phyloP scores from a whole-genome alignment of 768 basidiomycete genomes.

The Podaxis sp. region DNA sequence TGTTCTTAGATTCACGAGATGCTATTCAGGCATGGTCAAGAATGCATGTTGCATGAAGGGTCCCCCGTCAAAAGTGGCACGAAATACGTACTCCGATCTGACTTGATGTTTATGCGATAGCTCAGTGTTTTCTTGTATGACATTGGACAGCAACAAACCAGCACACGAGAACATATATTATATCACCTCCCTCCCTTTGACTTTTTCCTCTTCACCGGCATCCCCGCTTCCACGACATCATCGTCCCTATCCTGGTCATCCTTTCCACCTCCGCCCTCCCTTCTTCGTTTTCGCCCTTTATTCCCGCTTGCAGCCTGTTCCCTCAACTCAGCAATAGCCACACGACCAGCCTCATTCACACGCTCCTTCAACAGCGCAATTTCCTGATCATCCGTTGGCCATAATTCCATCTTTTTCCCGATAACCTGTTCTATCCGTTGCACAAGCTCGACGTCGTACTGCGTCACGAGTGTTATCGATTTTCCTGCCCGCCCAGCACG shows the following conservation, averaged over 20 bases:
- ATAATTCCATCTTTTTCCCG: slow-evolving; percentile 89
- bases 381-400: slow-evolving; percentile 86
- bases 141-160: not conserved
- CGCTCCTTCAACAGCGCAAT: slow-evolving; percentile 84
- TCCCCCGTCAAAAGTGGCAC: slow-evolving; percentile 57
- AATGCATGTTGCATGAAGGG: slow-evolving; percentile 75
- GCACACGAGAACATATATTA: not conserved
- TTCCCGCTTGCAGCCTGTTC: slow-evolving; percentile 61
- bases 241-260: slow-evolving; percentile 92
- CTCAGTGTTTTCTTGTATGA: not conserved
- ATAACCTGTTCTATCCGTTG: slow-evolving; percentile 93
- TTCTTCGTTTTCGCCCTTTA: slow-evolving; percentile 40
- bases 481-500: slow-evolving; percentile 97
- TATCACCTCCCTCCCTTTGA: slow-evolving; percentile 43
- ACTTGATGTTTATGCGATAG: slow-evolving; percentile 63
- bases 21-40: slow-evolving; percentile 58
- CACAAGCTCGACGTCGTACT: slow-evolving; percentile 96
- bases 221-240: slow-evolving; percentile 87
- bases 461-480: slow-evolving; percentile 95
- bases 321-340: slow-evolving; percentile 75
- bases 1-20: not conserved
- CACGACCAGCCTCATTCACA: slow-evolving; percentile 80
- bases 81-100: slow-evolving; percentile 75
- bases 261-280: slow-evolving; percentile 45
- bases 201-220: slow-evolving; percentile 65